These are phyloP conservation scores for Lachnellula subtilissima DNA, from an alignment of 2,329 filamentous ascomycete genomes.

Conservation along the genomic window DNA sequence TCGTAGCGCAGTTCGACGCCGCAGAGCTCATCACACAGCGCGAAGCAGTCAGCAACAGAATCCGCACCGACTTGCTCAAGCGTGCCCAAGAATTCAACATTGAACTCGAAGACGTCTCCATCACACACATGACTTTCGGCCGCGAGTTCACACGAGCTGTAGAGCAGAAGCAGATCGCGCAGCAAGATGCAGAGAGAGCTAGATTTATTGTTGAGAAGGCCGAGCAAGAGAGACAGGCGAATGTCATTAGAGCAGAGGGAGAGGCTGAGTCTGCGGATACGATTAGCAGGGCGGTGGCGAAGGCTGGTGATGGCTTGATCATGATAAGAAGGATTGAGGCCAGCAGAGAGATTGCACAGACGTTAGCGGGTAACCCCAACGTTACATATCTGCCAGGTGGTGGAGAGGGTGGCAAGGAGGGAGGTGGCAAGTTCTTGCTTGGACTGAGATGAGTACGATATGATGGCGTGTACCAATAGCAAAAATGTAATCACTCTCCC, in stretches of 20 bases:
- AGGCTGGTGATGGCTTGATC: constrained; percentile 87
- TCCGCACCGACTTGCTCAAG: constrained; percentile 85
- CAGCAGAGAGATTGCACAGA: constrained; percentile 89
- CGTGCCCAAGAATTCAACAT: constrained; percentile 98
- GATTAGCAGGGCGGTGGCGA: constrained; percentile 88
- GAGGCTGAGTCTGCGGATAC: constrained; percentile 96
- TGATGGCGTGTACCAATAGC: constrained; percentile 22
- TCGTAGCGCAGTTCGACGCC: constrained; percentile 98
- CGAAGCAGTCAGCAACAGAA: constrained; percentile 92
- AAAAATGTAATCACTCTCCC: constrained; percentile 28
- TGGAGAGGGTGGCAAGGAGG: constrained; percentile 52
- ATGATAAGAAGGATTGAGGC: constrained; percentile 97
- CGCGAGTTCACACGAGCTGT: constrained; percentile 98
- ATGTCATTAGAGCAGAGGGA: constrained; percentile 96
- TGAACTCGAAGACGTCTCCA: constrained; percentile 95
- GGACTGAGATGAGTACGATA: constrained; percentile 48
- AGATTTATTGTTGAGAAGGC: constrained; percentile 98
- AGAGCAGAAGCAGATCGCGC: constrained; percentile 99
- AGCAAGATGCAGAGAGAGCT: constrained; percentile 96
- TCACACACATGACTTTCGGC: constrained; percentile 99
- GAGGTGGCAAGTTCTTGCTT: constrained; percentile 57
- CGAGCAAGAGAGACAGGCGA: constrained; percentile 97
- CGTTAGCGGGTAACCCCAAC: constrained; percentile 84
- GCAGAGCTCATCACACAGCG: constrained; percentile 98
- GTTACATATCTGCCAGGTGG: constrained; percentile 89